Base-by-base conservation (phyloP, 805 yeast genomes). In the Candida chilensis region DNA sequence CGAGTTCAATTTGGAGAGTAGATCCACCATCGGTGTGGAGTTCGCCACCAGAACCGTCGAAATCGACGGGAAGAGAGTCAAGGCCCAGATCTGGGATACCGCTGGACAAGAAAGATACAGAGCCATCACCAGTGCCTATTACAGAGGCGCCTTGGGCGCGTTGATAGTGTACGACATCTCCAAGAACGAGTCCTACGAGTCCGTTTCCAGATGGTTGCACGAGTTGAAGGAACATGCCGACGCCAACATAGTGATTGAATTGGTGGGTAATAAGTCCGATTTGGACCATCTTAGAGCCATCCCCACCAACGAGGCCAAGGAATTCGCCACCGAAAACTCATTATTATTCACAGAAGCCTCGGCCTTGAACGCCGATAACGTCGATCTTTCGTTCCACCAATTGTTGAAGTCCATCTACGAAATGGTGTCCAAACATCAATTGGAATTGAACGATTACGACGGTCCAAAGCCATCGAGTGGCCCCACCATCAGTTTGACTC, bases 81-180 rank as follows among this genome's bases (percentile, higher is more conserved):
- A 84, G 54, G 90, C 94, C 4, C 94, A 86, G 58, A 80, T 87
- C 44, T 90, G 98, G 98, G 98, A 90, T 58, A 90, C 98, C 21
- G 98, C 98, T 2, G 98, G 98, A 37, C 98, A 90, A 64, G 98
- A 90, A 59, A 77, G 98, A 56, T 90, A 92, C 66, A 76, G 98
- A 47, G 97, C 98, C 27, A 90, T 90, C 55, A 92, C 98, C 19
- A 78, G 92, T 34, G 97, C 97, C 5, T 90, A 90, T 62, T 90
- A 90, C 57, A 74, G 98, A 52, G 98, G 97, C 25, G 97, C 98
- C 1, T 95, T 88, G 32, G 98, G 98, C 36, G 97, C 97, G 4
- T 69, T 90, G 47, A 81, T 90, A 35, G 95, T 90, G 39, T 90
- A 90, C 59, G 98, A 90, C 61, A 90, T 90, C 47, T 76, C 96